Conservation (phyloP, 768 basidiomycete species). For the Russula foetens region DNA sequence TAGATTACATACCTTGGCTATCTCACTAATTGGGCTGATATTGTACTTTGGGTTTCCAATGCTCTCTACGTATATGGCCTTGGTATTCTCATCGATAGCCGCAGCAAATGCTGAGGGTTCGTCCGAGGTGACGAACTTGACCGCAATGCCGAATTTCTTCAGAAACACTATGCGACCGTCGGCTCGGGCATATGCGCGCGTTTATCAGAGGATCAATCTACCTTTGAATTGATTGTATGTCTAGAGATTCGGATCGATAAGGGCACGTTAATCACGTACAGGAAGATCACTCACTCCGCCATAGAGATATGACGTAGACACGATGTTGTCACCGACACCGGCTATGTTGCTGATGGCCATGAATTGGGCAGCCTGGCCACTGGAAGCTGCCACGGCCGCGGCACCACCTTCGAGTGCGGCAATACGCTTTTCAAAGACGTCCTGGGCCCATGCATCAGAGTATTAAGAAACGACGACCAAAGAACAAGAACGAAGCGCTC, state of each 20-base stretch:
- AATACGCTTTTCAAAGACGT: slow-evolving; percentile 75
- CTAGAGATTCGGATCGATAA: slow-evolving; percentile 24
- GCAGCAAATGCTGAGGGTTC: slow-evolving; percentile 51
- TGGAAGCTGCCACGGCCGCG: slow-evolving; percentile 65
- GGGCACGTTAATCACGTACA: neutral
- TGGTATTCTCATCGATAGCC: slow-evolving; percentile 72
- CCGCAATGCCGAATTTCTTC: slow-evolving; percentile 57
- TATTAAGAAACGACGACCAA: too few relatives aligned
- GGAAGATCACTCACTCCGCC: slow-evolving; percentile 48
- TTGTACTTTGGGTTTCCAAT: slow-evolving; percentile 76
- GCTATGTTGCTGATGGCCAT: slow-evolving; percentile 40
- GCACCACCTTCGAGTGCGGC: slow-evolving; percentile 72
- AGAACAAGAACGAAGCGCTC: slow-evolving; percentile 1
- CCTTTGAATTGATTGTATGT: slow-evolving; percentile 74
- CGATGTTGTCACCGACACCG: slow-evolving; percentile 66
- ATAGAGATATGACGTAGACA: slow-evolving; percentile 60
- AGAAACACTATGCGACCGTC: slow-evolving; percentile 43
- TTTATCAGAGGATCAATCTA: slow-evolving; percentile 10
- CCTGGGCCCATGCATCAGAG: too few relatives aligned
- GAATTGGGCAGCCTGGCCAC: slow-evolving; percentile 75
- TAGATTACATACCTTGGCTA: slow-evolving; percentile 47
- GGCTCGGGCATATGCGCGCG: slow-evolving; percentile 19
- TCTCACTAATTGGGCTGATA: slow-evolving; percentile 55
- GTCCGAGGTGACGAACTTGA: slow-evolving; percentile 52
- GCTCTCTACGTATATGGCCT: slow-evolving; percentile 65